Conservation (phyloP, 768 basidiomycete species). For the Boletus edulis region DNA sequence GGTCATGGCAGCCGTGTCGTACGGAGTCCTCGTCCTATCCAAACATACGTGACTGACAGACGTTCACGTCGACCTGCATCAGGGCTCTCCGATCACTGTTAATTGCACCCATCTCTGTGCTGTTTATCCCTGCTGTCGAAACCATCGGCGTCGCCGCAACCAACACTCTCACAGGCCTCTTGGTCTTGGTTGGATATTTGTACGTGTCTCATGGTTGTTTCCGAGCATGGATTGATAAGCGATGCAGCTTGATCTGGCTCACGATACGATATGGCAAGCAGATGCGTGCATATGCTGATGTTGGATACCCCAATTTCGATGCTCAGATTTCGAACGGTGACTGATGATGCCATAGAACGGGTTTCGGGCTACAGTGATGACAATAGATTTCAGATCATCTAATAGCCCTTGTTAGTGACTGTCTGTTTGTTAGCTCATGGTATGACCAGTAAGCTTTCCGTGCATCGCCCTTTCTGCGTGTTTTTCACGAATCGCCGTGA, state of each 20-base stretch:
- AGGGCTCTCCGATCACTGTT: conserved; percentile 25
- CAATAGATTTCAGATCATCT: too few relatives aligned
- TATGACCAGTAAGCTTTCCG: too few relatives aligned
- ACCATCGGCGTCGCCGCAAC: conserved; percentile 49
- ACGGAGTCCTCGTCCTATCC: conserved; percentile 22
- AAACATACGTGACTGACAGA: too few relatives aligned
- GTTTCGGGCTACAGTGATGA: background rate
- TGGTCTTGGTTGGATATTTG: conserved; percentile 52
- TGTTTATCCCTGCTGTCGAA: conserved; percentile 44
- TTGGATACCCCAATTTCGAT: conserved; percentile 45
- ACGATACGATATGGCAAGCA: conserved; percentile 55
- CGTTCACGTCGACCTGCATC: background rate
- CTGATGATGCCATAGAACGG: background rate
- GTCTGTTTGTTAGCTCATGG: too few relatives aligned
- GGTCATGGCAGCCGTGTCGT: conserved; percentile 55
- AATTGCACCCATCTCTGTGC: conserved; percentile 7
- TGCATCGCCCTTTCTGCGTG: too few relatives aligned
- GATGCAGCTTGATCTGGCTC: conserved; percentile 45
- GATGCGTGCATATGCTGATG: conserved; percentile 55
- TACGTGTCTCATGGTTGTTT: conserved; percentile 32
- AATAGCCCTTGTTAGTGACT: too few relatives aligned
- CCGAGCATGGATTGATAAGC: too few relatives aligned
- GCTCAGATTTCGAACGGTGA: background rate
- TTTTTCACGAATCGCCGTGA: too few relatives aligned
- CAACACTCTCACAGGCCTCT: conserved; percentile 41